Evolutionary conservation across 352 stramenopile species (phyloP).

Genomic region (Phytophthora litchii): DNA sequence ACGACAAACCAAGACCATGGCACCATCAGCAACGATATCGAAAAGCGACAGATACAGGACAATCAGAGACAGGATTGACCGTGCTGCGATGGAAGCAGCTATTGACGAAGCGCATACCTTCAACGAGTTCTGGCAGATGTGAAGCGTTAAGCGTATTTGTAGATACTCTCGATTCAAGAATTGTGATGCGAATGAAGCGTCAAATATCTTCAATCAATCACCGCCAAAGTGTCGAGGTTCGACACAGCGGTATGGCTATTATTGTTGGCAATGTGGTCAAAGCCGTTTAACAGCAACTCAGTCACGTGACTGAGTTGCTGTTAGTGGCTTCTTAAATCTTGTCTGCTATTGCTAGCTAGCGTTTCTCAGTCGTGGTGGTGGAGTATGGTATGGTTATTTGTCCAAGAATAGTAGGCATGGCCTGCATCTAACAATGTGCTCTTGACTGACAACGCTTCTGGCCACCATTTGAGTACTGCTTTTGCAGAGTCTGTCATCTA

Average conservation of each 20-base stretch:
- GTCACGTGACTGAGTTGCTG: too few relatives aligned
- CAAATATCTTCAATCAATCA: conserved; percentile 23
- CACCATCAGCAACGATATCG: background rate
- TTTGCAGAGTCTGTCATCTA: background rate
- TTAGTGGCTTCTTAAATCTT: background rate
- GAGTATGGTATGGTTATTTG: too few relatives aligned
- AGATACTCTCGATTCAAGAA: conserved; percentile 17
- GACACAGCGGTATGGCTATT: conserved; percentile 5
- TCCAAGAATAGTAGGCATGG: conserved; percentile 12
- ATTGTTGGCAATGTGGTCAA: conserved; percentile 13
- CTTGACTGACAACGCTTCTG: conserved; percentile 16
- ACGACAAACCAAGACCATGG: conserved; percentile 9
- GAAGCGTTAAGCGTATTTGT: conserved; percentile 19
- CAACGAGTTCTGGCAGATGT: conserved; percentile 48
- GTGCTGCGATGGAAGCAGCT: conserved; percentile 35
- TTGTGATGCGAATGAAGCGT: conserved; percentile 23
- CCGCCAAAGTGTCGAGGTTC: background rate
- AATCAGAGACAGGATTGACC: conserved; percentile 37
- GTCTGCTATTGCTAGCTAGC: conserved; percentile 2
- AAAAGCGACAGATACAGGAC: conserved; percentile 23
- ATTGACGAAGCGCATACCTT: conserved; percentile 39
- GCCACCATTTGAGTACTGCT: conserved; percentile 5
- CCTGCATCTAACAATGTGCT: background rate
- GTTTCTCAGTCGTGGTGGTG: conserved; percentile 12
- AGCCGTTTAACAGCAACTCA: background rate